Evolutionary conservation across 2,329 filamentous ascomycete species (phyloP).

Genomic region (Diaporthe sp.): DNA sequence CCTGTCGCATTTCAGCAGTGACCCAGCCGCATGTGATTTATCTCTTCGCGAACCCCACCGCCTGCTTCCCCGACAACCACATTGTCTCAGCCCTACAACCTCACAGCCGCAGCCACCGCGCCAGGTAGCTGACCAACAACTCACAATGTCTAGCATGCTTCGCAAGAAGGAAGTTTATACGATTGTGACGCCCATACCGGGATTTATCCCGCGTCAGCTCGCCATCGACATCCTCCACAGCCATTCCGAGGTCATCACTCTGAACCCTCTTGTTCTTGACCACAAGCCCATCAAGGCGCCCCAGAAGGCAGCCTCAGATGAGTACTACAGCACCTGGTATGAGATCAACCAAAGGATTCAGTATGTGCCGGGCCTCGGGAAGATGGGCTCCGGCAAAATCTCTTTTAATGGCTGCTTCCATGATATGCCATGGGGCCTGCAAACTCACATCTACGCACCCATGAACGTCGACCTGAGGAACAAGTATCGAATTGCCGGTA

Average conservation of each 20-base stretch:
- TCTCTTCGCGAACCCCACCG: conserved; percentile 11
- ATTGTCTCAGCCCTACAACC: neutral
- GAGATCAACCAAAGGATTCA: conserved; percentile 79
- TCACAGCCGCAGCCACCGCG: neutral
- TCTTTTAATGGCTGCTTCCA: conserved; percentile 80
- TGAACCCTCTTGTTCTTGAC: conserved; percentile 76
- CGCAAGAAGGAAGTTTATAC: conserved; percentile 76
- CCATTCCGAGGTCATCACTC: conserved; percentile 77
- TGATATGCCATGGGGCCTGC: conserved; percentile 78
- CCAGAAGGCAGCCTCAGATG: conserved; percentile 75
- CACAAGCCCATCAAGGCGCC: conserved; percentile 75
- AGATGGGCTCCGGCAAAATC: conserved; percentile 74
- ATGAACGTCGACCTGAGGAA: conserved; percentile 76
- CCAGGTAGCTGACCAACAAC: conserved; percentile 29
- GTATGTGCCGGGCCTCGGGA: conserved; percentile 75
- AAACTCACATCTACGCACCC: conserved; percentile 79
- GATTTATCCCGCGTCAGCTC: conserved; percentile 78
- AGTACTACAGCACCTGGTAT: conserved; percentile 82
- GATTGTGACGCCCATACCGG: conserved; percentile 77
- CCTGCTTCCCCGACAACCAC: neutral
- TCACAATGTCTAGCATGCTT: conserved; percentile 55
- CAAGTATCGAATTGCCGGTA: conserved; percentile 76
- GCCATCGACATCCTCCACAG: conserved; percentile 80
- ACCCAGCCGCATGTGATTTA: conserved; percentile 25
- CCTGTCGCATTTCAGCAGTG: conserved; percentile 11